These are phyloP conservation scores for Juglanconis sp. DNA, from an alignment of 2,329 filamentous ascomycete genomes.

Conservation along the genomic window DNA sequence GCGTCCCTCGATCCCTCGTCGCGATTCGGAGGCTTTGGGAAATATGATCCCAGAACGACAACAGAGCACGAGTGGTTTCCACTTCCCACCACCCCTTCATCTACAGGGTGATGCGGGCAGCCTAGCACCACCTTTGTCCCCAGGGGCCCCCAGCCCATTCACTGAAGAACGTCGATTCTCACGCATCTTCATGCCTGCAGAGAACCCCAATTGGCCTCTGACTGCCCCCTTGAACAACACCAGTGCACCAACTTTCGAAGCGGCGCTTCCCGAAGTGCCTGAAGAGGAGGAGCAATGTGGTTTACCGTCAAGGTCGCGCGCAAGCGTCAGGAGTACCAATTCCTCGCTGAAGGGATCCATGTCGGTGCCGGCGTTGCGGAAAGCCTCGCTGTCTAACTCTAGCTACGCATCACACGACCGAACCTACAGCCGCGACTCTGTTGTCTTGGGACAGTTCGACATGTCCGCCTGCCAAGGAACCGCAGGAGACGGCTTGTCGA, in stretches of 20 bases:
- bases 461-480: conserved; percentile 34
- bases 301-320: conserved; percentile 35
- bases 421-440: conserved; percentile 45
- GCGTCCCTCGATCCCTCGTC: conserved; percentile 44
- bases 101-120: conserved; percentile 23
- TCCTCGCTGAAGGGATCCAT: conserved; percentile 53
- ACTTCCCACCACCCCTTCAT: conserved; percentile 41
- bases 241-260: conserved; percentile 31
- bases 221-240: conserved; percentile 31
- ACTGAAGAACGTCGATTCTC: conserved; percentile 27
- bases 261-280: conserved; percentile 54
- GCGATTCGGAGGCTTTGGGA: conserved; percentile 37
- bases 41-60: conserved; percentile 39
- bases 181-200: conserved; percentile 38
- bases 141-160: conserved; percentile 27
- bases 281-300: conserved; percentile 57
- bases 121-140: conserved; percentile 24
- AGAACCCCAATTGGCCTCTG: conserved; percentile 44
- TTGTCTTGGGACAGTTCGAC: conserved; percentile 48
- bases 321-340: conserved; percentile 44
- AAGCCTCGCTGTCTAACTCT: conserved; percentile 9
- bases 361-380: conserved; percentile 43
- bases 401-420: conserved; percentile 25
- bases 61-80: conserved; percentile 42
- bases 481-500: conserved; percentile 25